These are phyloP conservation scores for Castanea mollissima DNA, from an alignment of 306 rosid genomes.

Conservation along the genomic window DNA sequence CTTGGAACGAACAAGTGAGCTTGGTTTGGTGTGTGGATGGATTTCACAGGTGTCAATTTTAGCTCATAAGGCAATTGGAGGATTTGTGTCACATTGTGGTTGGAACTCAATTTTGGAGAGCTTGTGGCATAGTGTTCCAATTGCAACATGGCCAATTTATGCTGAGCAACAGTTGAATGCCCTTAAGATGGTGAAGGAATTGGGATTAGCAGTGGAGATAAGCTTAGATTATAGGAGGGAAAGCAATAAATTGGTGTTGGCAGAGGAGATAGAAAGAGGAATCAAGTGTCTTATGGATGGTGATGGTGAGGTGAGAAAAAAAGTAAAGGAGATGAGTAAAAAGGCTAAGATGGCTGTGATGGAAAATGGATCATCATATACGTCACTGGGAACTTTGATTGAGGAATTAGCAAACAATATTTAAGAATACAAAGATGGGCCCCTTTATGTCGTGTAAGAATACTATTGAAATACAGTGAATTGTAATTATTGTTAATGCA, in stretches of 20 bases:
- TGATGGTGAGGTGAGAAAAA: conserved; percentile 26
- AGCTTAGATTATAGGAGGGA: conserved; percentile 48
- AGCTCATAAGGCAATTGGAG: conserved; percentile 46
- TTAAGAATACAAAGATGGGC: neutral
- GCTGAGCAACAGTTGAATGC: conserved; percentile 63
- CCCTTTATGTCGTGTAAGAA: neutral
- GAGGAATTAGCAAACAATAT: neutral
- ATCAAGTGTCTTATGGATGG: conserved; percentile 37
- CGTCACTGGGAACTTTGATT: conserved; percentile 15
- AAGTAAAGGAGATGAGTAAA: conserved; percentile 38
- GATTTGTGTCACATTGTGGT: conserved; percentile 66
- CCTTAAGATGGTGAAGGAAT: conserved; percentile 57
- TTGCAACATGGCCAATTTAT: conserved; percentile 68
- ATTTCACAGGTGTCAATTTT: conserved; percentile 47
- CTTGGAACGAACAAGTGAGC: conserved; percentile 29
- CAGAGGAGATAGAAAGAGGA: conserved; percentile 35
- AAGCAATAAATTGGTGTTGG: conserved; percentile 26
- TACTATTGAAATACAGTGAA: too few relatives aligned
- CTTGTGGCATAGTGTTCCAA: conserved; percentile 53
- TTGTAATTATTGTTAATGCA: too few relatives aligned
- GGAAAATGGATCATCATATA: conserved; percentile 40
- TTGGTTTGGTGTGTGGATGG: conserved; percentile 56
- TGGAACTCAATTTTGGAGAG: conserved; percentile 71
- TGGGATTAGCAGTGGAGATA: conserved; percentile 55
- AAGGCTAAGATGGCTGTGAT: conserved; percentile 21